Conservation (phyloP, 2,329 filamentous ascomycete species). For the Penicillium griseofulvum region DNA sequence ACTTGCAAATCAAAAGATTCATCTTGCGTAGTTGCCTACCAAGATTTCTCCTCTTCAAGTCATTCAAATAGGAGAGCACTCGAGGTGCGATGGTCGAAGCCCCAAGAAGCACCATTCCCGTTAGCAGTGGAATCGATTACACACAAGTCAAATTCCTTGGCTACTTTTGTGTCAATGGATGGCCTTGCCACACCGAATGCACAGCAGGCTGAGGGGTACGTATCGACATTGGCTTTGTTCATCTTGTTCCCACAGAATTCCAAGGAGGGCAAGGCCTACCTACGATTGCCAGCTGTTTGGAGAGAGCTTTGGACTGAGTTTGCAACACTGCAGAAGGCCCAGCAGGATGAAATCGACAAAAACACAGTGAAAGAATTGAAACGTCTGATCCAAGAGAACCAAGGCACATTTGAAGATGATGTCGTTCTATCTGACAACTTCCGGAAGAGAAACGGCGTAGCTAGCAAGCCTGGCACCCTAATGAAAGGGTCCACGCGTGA, state of each 20-base stretch:
- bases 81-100: constrained; percentile 74
- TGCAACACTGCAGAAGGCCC: constrained; percentile 65
- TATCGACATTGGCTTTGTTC: constrained; percentile 79
- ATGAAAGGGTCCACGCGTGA: constrained; percentile 23
- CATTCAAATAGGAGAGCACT: constrained; percentile 76
- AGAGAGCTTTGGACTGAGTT: constrained; percentile 84
- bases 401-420: constrained; percentile 60
- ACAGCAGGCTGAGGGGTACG: constrained; percentile 81
- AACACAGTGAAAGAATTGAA: constrained; percentile 64
- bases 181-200: constrained; percentile 69
- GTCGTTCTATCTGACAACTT: constrained; percentile 77
- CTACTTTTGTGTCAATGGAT: constrained; percentile 68
- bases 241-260: constrained; percentile 71
- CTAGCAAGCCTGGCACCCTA: constrained; percentile 28
- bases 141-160: constrained; percentile 45
- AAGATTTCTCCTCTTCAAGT: constrained; percentile 66
- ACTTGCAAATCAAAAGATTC: constrained; percentile 73
- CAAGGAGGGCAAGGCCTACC: constrained; percentile 81
- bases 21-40: constrained; percentile 63
- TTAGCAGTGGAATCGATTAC: constrained; percentile 44
- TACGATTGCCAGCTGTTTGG: constrained; percentile 77
- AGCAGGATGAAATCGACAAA: constrained; percentile 69
- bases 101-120: constrained; percentile 55
- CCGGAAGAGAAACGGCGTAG: constrained; percentile 49
- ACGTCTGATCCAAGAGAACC: constrained; percentile 36